Evolutionary conservation across 2,329 filamentous ascomycete genomes (phyloP).

Genomic region (Fusarium virguliforme): DNA sequence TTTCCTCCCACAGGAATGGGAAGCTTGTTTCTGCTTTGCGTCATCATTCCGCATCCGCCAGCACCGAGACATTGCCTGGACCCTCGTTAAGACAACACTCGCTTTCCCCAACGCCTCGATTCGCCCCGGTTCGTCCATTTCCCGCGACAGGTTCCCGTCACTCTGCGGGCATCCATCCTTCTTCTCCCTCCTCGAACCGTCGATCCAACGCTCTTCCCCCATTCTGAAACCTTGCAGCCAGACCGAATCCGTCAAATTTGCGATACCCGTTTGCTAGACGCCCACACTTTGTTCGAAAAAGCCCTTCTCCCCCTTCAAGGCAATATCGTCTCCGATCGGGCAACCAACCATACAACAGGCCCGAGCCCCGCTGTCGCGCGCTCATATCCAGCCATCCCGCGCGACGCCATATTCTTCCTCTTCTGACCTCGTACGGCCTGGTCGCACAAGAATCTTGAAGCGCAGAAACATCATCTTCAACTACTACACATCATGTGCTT

Average conservation of each 20-base stretch:
- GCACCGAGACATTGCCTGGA: conserved; percentile 16
- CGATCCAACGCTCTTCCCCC: conserved; percentile 9
- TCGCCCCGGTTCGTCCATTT: conserved; percentile 15
- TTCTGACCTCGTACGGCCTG: conserved; percentile 14
- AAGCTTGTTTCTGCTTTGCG: conserved; percentile 23
- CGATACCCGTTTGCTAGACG: conserved; percentile 3
- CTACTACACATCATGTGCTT: conserved; percentile 72
- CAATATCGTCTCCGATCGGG: conserved; percentile 17
- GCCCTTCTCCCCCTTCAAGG: conserved; percentile 6
- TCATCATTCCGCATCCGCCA: conserved; percentile 18
- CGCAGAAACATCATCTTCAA: conserved; percentile 18
- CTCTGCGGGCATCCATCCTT: conserved; percentile 9
- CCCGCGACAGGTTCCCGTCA: conserved; percentile 23
- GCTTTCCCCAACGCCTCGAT: conserved; percentile 8
- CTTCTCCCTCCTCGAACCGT: conserved; percentile 7
- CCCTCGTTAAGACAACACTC: conserved; percentile 8
- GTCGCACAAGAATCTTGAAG: conserved; percentile 11
- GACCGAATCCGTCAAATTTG: not conserved
- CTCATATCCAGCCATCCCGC: not conserved
- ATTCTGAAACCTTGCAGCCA: conserved; percentile 8
- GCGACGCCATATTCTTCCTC: conserved; percentile 12
- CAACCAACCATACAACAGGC: conserved; percentile 17
- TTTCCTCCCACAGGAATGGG: conserved; percentile 15
- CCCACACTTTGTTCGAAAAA: not conserved
- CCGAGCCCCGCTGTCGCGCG: conserved; percentile 8